Base-by-base conservation (phyloP, 257 asterid genomes). In the Ajuga chamaepitys region DNA sequence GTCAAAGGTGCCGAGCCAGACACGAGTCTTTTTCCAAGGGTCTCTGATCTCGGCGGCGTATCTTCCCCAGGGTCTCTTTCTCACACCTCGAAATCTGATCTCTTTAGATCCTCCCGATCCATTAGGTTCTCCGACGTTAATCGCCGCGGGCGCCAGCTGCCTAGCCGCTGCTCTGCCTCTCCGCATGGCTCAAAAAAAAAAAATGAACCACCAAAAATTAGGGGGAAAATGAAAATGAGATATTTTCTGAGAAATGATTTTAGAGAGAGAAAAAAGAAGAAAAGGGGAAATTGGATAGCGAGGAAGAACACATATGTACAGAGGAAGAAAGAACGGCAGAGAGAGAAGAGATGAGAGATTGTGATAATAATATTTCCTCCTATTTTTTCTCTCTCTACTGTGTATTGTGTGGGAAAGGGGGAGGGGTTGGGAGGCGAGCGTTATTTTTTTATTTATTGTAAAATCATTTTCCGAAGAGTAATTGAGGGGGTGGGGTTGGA, bases 41-140 rank as follows among this genome's bases (percentile, higher is more conserved):
- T 80, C 85, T 21, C 85, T 62, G 53, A 80, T 80, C 77, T 80
- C 85, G 38, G 85, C 85, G 32, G 81, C 85, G 18, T 69, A 80
- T 9, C 82, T 62, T 1, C 85, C 85, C 85, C 85, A 80, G 0
- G 81, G 85, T 48, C 81, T 70, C 72, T 75, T 75, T 3, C 85
- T 58, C 4, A 80, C 85, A 4, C 85, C 85, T 0, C 85, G 74
- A 68, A 65, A 80, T 53, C 77, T 73, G 75, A 75, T 70, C 81
- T 80, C 85, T 24, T 57, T 62, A 7, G 82, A 66, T 65, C 62
- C 81, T 34, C 70, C 82, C 67, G 83, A 78, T 78, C 80, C 80
- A 17, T 58, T 53, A 10, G 25, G 71, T 26, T 66, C 68, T 20
- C 25, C 72, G 32, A 40, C 67, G 34, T 35, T 46, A 17, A 30